A percentile compares a stretch with the other conserved stretches of the same genome.
These are phyloP conservation scores for Macrolepiota albuminosa DNA, from an alignment of 768 basidiomycete genomes.

Conservation along the genomic window DNA sequence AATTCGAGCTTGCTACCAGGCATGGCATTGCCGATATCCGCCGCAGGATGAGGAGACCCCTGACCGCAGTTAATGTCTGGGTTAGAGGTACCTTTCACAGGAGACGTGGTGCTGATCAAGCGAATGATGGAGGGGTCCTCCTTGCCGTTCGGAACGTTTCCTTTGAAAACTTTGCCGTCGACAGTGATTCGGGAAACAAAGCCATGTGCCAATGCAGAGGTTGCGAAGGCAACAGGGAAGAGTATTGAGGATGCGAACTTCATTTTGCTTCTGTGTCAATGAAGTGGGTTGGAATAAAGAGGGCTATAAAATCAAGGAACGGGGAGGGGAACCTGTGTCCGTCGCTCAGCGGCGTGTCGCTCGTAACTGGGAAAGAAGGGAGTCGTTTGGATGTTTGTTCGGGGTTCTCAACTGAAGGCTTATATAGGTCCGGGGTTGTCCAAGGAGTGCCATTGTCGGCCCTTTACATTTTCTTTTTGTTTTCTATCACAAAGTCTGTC, in stretches of 20 bases:
- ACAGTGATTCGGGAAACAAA: conserved; percentile 34
- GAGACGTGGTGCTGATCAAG: conserved; percentile 30
- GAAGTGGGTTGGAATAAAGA: not conserved
- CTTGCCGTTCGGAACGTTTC: conserved; percentile 25
- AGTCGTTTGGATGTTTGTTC: not conserved
- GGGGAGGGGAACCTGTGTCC: not conserved
- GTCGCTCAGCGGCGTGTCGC: conserved; percentile 1
- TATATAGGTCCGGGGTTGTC: not conserved
- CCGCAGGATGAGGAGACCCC: conserved; percentile 39
- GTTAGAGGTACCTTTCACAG: conserved; percentile 53
- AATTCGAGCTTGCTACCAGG: conserved; percentile 5
- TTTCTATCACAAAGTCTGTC: not conserved
- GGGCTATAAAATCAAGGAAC: conserved; percentile 2
- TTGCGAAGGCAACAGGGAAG: conserved; percentile 28
- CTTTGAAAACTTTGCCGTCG: conserved; percentile 32
- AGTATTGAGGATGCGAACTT: conserved; percentile 23
- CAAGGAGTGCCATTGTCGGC: not conserved
- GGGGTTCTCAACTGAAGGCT: not conserved
- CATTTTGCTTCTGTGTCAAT: conserved; percentile 9
- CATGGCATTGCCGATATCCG: conserved; percentile 45
- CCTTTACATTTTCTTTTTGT: not conserved
- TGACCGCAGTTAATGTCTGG: conserved; percentile 57
- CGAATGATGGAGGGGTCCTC: conserved; percentile 34
- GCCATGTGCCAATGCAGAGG: conserved; percentile 42
- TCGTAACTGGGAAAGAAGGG: not conserved